Evolutionary conservation across 208 protist species (phyloP).

Genomic region (Borovskyia barvae): DNA sequence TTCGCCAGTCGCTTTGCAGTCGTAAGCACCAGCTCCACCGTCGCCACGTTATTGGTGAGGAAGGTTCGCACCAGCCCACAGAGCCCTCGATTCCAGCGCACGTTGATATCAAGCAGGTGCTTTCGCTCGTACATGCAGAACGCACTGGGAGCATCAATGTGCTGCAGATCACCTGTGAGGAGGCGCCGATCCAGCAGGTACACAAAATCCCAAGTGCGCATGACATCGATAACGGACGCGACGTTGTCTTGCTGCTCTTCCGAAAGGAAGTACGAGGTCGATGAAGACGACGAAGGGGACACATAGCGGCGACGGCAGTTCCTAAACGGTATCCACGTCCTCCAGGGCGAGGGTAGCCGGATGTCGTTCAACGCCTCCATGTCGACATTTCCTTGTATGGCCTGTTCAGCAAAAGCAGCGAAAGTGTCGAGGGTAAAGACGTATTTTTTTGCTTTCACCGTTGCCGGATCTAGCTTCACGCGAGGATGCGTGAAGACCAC

Average conservation of each 20-base stretch:
- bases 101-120: conserved; percentile 62
- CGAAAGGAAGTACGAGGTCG: conserved; percentile 17
- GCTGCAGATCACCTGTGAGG: conserved; percentile 65
- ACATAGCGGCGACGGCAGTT: not conserved
- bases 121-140: conserved; percentile 63
- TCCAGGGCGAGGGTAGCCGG: conserved; percentile 6
- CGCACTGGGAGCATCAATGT: conserved; percentile 46
- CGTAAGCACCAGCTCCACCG: conserved; percentile 57
- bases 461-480: conserved; percentile 71
- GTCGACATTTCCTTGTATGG: conserved; percentile 33
- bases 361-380: conserved; percentile 27
- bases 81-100: conserved; percentile 62
- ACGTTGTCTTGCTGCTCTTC: conserved; percentile 39
- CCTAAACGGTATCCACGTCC: conserved; percentile 9
- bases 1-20: conserved; percentile 59
- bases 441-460: conserved; percentile 55
- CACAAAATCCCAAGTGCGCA: conserved; percentile 88
- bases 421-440: conserved; percentile 78
- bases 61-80: conserved; percentile 47
- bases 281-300: not conserved
- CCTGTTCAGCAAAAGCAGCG: conserved; percentile 46
- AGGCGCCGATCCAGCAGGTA: conserved; percentile 69
- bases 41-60: conserved; percentile 44
- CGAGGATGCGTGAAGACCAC: conserved; percentile 84
- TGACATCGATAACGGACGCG: conserved; percentile 42